Base-by-base conservation (phyloP, 345 rosid species). In the Angophora floribunda region DNA sequence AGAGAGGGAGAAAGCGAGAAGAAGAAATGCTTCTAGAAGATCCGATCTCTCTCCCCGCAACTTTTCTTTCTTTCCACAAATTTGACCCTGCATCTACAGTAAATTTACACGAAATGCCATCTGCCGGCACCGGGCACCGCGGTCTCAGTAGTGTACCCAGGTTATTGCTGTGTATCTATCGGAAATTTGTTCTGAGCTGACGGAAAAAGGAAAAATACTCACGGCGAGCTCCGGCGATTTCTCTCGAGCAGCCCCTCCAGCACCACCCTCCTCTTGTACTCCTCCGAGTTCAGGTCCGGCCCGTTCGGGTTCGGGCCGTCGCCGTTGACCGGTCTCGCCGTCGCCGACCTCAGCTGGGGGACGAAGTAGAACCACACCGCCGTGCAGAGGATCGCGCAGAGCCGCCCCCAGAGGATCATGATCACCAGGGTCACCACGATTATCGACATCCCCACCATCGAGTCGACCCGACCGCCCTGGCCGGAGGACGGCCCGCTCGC, bases 181-280 rank as follows among this genome's bases (percentile, higher is more conserved):
- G 15, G 45, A 85, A 7, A 30, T 30, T 47, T 3, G 82, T 59
- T 12, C 49, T 17, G 53, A 67, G 13, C 80, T 6, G 55, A 28
- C 52, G 55, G 52, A 53, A 63, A 55, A 84, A 61, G 67, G 61
- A 55, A 5, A 63, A 82, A 82, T 13, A 6, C 24, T 85, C 51
- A 90, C 44, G 17, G 30, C 10, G 79, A 30, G 51, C 89, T 86
- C 86, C 94, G 92, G 87, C 89, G 94, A 78, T 89, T 91, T 86
- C 98, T 94, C 47, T 94, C 93, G 21, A 96, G 96, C 89, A 97
- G 88, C 32, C 99, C 99, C 36, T 94, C 96, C 91, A 96, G 80
- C 85, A 95, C 93, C 91, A 96, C 97, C 89, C 88, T 95, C 92
- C 90, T 94, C 89, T 94, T 94, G 44, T 91, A 89, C 85, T 93